Percentiles rank a stretch among this genome's conserved stretches.
Conservation (phyloP, 176 grass and related monocot genomes). For the Aegilops longissima region DNA sequence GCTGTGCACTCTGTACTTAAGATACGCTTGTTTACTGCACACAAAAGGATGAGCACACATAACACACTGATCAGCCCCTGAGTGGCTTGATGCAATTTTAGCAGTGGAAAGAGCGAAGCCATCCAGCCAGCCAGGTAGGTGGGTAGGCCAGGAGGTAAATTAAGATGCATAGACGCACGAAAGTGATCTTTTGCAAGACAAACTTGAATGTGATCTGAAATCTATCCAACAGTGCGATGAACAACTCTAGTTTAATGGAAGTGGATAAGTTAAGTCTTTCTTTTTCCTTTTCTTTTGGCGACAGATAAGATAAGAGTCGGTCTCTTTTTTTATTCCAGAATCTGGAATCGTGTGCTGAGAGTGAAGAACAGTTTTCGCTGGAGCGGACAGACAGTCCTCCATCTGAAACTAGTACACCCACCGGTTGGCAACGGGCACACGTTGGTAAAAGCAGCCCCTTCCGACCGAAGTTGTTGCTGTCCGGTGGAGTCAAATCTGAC, state of each 20-base stretch:
- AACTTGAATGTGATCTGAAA: too few relatives aligned
- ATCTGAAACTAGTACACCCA: too few relatives aligned
- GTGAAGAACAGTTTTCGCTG: background rate
- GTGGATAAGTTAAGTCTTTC: constrained; percentile 9
- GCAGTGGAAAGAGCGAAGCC: background rate
- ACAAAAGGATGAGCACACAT: constrained; percentile 2
- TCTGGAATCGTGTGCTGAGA: background rate
- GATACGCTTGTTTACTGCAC: background rate
- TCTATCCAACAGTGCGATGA: background rate
- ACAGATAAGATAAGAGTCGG: constrained; percentile 21
- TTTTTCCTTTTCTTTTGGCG: background rate
- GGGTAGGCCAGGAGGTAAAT: background rate
- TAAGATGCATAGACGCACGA: background rate
- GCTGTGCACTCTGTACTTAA: background rate
- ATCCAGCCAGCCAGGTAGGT: background rate
- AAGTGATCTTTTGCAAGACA: background rate
- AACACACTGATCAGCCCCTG: background rate
- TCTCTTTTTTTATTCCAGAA: background rate
- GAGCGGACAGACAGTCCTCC: too few relatives aligned
- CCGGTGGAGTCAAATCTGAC: too few relatives aligned
- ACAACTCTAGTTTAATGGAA: background rate
- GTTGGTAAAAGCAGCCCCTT: too few relatives aligned
- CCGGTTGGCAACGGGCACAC: too few relatives aligned
- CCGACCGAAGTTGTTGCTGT: too few relatives aligned
- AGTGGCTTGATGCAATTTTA: background rate